Conservation (phyloP, 2,329 filamentous ascomycete species). For the Fusarium staphyleae region DNA sequence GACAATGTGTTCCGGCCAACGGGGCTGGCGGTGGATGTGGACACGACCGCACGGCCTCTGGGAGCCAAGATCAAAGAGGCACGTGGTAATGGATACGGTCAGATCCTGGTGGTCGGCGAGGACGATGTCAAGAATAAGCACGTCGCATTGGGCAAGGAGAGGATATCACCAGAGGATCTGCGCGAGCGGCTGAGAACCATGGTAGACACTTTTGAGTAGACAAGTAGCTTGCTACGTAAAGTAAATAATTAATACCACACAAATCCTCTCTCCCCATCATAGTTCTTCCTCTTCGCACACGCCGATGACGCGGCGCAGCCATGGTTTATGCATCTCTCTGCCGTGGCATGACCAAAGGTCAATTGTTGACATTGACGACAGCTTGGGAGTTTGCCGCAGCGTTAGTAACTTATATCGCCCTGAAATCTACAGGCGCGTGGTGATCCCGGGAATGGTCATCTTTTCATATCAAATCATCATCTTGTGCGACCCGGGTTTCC, state of each 20-base stretch:
- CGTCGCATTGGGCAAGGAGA: conserved; percentile 55
- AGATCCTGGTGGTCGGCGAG: conserved; percentile 76
- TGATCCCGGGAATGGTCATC: not conserved
- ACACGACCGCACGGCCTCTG: conserved; percentile 67
- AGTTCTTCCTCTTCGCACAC: conserved; percentile 5
- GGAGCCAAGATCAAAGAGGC: conserved; percentile 76
- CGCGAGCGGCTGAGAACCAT: conserved; percentile 54
- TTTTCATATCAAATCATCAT: conserved; percentile 13
- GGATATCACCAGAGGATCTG: conserved; percentile 55
- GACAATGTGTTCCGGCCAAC: conserved; percentile 63
- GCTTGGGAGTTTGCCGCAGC: not conserved
- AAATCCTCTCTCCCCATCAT: conserved; percentile 10
- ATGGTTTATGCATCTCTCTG: conserved; percentile 7
- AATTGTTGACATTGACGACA: not conserved
- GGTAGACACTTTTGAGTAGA: conserved; percentile 57
- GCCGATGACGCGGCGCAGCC: conserved; percentile 9
- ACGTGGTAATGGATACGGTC: conserved; percentile 73
- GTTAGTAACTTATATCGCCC: not conserved
- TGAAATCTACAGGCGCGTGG: not conserved
- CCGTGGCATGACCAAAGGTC: not conserved
- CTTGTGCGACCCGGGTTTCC: conserved; percentile 23
- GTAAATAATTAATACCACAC: conserved; percentile 12
- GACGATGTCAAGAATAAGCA: conserved; percentile 65
- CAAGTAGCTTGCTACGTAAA: conserved; percentile 7
- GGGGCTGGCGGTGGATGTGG: conserved; percentile 72